Evolutionary conservation across 257 asterid genomes (phyloP).

Genomic region (Solanum habrochaites): DNA sequence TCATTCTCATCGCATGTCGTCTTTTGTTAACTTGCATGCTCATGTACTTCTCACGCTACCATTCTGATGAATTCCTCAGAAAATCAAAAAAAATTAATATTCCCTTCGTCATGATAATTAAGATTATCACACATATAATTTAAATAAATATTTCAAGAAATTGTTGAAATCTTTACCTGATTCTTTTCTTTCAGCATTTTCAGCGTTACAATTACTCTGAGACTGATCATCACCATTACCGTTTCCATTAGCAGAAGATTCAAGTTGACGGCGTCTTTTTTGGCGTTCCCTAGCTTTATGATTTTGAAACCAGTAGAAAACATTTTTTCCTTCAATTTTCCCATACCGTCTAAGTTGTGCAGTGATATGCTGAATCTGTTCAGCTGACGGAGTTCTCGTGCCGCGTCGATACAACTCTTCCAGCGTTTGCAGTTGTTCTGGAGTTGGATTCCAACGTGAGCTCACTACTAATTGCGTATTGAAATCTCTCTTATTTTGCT

Average conservation of each 20-base stretch:
- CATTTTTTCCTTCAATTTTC: conserved; percentile 91
- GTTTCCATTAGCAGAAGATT: conserved; percentile 19
- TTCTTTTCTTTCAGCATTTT: conserved; percentile 33
- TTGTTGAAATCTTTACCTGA: conserved; percentile 1
- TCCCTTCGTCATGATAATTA: background rate
- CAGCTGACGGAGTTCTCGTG: conserved; percentile 79
- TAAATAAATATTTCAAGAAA: background rate
- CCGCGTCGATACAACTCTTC: conserved; percentile 74
- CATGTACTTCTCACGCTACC: background rate
- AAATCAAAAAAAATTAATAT: background rate
- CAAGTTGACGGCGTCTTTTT: conserved; percentile 74
- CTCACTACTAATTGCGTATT: conserved; percentile 67
- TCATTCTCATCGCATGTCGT: background rate
- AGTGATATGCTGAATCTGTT: conserved; percentile 86
- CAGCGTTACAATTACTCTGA: background rate
- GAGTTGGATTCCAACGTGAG: conserved; percentile 94
- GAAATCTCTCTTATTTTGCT: conserved; percentile 54
- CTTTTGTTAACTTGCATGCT: background rate
- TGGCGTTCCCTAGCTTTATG: conserved; percentile 94
- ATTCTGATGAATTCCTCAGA: background rate
- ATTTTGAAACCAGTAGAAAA: conserved; percentile 92
- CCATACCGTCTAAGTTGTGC: conserved; percentile 71
- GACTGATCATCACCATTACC: conserved; percentile 9
- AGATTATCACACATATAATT: background rate
- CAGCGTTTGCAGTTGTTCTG: conserved; percentile 79